These are phyloP conservation scores for Petunia axillaris DNA, from an alignment of 257 asterid species.

Conservation along the genomic window DNA sequence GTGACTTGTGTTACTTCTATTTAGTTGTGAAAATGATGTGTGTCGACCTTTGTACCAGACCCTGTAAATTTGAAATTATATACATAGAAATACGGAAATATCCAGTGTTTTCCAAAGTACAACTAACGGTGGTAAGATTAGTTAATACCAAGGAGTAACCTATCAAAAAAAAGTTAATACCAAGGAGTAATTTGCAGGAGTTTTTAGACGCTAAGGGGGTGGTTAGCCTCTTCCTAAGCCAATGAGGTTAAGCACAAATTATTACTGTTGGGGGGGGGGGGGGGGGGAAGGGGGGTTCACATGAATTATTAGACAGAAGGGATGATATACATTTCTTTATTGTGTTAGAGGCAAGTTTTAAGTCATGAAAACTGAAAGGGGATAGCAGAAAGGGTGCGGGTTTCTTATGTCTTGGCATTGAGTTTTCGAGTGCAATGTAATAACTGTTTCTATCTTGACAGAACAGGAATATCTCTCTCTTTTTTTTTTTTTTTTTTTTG, in stretches of 20 bases:
- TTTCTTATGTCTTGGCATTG: neutral
- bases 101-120: neutral
- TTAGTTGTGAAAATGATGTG: neutral
- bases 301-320: neutral
- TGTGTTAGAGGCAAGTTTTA: neutral
- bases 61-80: no score
- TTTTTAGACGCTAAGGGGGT: neutral
- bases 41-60: neutral
- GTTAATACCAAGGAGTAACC: neutral
- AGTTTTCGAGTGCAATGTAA: neutral
- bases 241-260: neutral
- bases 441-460: neutral
- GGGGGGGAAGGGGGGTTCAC: neutral
- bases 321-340: neutral
- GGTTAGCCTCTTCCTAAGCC: neutral
- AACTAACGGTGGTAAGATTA: neutral
- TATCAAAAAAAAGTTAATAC: neutral
- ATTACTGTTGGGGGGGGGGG: neutral
- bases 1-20: neutral
- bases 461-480: neutral
- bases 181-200: neutral
- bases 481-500: no score
- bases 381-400: neutral
- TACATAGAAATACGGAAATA: neutral
- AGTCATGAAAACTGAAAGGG: neutral